Base-by-base conservation (phyloP, 163 green algal genomes). In the Chlamydomonas reinhardtii region DNA sequence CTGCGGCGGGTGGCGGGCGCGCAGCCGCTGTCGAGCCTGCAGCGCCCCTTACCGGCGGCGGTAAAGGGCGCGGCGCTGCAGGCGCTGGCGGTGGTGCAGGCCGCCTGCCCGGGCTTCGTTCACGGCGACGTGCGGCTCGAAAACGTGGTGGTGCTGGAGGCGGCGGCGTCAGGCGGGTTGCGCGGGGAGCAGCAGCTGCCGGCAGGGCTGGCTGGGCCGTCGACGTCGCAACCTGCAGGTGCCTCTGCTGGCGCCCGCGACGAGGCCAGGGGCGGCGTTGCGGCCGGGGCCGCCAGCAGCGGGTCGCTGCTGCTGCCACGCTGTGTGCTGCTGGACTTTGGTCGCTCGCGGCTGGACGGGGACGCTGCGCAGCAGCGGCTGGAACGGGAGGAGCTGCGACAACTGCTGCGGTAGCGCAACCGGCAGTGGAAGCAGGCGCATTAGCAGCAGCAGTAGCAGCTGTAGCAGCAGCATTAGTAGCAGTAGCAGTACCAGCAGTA, bases 291-390 rank as follows among this genome's bases (percentile, higher is more conserved):
- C 64, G 64, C 64, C 64, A 27, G 29, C 70, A 29, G 34, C 17
- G 70, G 22, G 34, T 17, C 20, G 34, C 70, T 31, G 35, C 34
- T 31, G 34, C 43, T 54, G 48, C 48, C 48, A 56, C 25, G 35
- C 35, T 83, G 75, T 34, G 61, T 73, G 34, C 9, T 83, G 24
- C 59, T 83, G 34, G 75, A 83, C 75, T 73, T 83, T 20, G 75
- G 75, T 15, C 75, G 59, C 25, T 73, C 75, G 59, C 59, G 75
- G 35, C 59, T 83, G 75, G 75, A 83, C 61, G 75, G 75, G 24
- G 29, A 37, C 25, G 54, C 34, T 24, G 59, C 32, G 59, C 17
- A 83, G 75, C 75, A 71, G 52, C 54, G 70, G 34, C 22, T 20
- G 70, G 70, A 82, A 62, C 59, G 34, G 24, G 9, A 31, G 56